Evolutionary conservation across 225 moss, liverwort and hornwort genomes (phyloP).

Genomic region (Neckera pumila): DNA sequence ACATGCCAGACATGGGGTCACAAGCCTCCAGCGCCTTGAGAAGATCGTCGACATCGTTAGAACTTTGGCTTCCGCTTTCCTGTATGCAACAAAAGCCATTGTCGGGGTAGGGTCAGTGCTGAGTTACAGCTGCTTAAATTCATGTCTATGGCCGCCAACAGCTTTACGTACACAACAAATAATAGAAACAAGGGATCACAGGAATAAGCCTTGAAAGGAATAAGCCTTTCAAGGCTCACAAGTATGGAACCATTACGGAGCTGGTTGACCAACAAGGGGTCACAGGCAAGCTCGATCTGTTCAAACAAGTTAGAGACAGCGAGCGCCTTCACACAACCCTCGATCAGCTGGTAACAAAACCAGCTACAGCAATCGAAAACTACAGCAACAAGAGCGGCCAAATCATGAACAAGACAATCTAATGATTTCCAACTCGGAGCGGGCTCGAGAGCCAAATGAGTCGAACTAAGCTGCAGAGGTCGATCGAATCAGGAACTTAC

Average conservation of each 20-base stretch:
- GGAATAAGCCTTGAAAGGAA: neutral
- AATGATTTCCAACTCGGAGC: neutral
- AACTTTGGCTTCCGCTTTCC: no score
- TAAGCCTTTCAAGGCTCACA: neutral
- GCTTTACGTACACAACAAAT: neutral
- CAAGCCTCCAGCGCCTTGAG: neutral
- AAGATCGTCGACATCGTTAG: fast-evolving
- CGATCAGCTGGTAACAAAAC: neutral
- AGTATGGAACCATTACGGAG: neutral
- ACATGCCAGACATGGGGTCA: neutral
- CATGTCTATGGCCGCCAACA: neutral
- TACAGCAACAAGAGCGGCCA: neutral
- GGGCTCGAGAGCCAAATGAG: neutral
- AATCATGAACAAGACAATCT: neutral
- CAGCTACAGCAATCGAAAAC: neutral
- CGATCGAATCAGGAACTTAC: neutral
- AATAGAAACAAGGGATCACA: neutral
- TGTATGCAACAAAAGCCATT: neutral
- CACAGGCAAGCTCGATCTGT: neutral
- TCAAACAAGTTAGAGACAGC: neutral
- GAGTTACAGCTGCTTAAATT: no score
- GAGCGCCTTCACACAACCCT: neutral
- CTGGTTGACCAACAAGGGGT: neutral
- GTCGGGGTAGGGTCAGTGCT: neutral
- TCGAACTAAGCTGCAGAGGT: neutral